Base-by-base conservation (phyloP, 805 yeast species). In the Nematodospora valgi region DNA sequence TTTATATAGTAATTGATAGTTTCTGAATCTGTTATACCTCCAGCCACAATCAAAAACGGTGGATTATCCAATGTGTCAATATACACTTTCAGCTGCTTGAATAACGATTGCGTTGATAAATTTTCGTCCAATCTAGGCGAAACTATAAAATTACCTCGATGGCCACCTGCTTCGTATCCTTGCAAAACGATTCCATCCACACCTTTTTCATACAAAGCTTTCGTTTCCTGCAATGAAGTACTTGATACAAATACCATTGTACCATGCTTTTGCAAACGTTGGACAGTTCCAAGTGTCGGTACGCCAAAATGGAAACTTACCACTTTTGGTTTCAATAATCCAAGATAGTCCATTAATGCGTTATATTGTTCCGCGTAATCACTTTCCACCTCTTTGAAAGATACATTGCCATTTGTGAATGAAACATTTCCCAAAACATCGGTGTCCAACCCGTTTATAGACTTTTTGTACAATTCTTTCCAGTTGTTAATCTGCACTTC, bases 131-230 rank as follows among this genome's bases (percentile, higher is more conserved):
- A 30, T 7, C 25, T 36, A 16, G 54, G 50, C 4, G 45, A 41
- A 6, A 26, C 44, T 13, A 64, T 34, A 34, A 67, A 71, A 42
- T 62, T 69, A 2, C 82, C 82, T 12, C 84, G 55, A 47, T 78
- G 84, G 0, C 84, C 84, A 16, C 84, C 84, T 3, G 84, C 84
- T 44, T 77, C 83, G 49, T 60, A 62, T 0, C 83, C 83, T 50
- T 79, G 85, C 17, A 68, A 60, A 6, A 71, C 58, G 4, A 78
- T 51, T 2, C 73, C 80, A 49, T 76, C 78, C 5, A 68, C 65
- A 0, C 66, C 66, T 0, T 50, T 38, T 0, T 51, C 46, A 3
- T 49, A 20, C 20, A 62, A 51, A 29, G 48, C 23, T 12, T 43
- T 20, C 0, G 72, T 74, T 44, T 78, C 82, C 1, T 48, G 46